Evolutionary conservation across 257 asterid genomes (phyloP), one percentile per base, ranked within the genome.

Genomic region (Linderniella brevidens): DNA sequence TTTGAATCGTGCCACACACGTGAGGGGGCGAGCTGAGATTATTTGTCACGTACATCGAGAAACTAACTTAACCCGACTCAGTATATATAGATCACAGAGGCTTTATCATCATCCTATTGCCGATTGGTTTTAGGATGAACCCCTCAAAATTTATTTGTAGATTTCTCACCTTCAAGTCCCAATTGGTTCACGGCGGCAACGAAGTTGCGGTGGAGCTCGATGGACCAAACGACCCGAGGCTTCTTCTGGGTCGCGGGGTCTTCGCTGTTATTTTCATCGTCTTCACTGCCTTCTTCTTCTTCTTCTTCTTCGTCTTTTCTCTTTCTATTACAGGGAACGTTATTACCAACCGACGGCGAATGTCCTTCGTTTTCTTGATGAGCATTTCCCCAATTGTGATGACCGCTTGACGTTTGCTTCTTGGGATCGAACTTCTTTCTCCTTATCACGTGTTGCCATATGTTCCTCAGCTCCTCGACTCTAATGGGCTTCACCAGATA

Each of bases 401-500:
- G 3, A 2, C 6, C 32, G 4, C 32, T 6, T 6, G 32, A 25
- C 32, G 15, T 59, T 44, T 51, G 68, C 53, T 53, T 60, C 41
- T 58, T 66, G 9, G 76, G 49, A 32, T 67, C 76, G 6, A 52
- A 4, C 55, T 64, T 73, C 32, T 66, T 69, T 48, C 58, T 77
- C 49, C 93, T 59, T 19, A 74, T 41, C 0, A 77, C 93, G 18
- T 74, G 93, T 36, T 80, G 82, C 82, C 88, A 72, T 50, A 77
- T 69, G 46, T 74, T 72, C 63, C 63, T 72, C 59, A 80, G 69
- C 74, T 69, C 83, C 61, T 77, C 79, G 15, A 77, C 47, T 12
- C 77, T 67, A 12, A 77, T 75, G 2, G 93, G 93, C 43, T 80
- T 80, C 37, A 80, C 71, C 76, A 80, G 59, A 66, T 74, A 80